Base-by-base conservation (phyloP, 257 asterid genomes). In the Fraxinus cuspidata region DNA sequence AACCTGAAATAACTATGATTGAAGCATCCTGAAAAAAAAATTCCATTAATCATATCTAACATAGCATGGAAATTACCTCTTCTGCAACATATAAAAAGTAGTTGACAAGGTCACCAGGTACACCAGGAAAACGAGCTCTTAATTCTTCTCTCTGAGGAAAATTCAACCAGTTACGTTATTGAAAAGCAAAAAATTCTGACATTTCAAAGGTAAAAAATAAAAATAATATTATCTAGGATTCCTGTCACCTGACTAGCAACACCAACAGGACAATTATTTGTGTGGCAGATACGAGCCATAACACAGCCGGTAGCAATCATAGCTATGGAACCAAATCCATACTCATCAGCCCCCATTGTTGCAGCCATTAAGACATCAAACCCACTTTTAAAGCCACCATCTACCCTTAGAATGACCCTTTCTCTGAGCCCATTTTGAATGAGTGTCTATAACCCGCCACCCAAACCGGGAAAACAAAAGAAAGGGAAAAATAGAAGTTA, bases 231-330 rank as follows among this genome's bases (percentile, higher is more conserved):
- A 32, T 74, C 15, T 29, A 60, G 58, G 25, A 75, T 68, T 63
- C 23, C 49, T 58, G 29, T 81, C 76, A 95, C 99, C 98, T 95
- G 99, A 75, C 99, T 95, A 80, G 99, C 99, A 77, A 95, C 99
- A 79, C 99, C 99, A 81, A 95, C 99, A 27, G 99, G 99, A 80
- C 99, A 95, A 86, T 95, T 95, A 65, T 95, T 95, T 49, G 99
- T 95, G 90, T 95, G 99, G 88, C 99, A 95, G 53, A 95, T 95
- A 79, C 97, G 98, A 73, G 99, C 99, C 99, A 95, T 95, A 70
- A 95, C 90, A 78, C 99, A 95, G 70, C 99, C 98, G 56, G 99
- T 95, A 79, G 99, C 99, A 81, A 95, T 95, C 99, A 95, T 95
- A 71, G 99, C 98, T 44, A 95, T 84, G n/a, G 98, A 93, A 83